These are phyloP conservation scores for Claviceps sp. DNA, from an alignment of 2,329 filamentous ascomycete genomes.

Conservation along the genomic window DNA sequence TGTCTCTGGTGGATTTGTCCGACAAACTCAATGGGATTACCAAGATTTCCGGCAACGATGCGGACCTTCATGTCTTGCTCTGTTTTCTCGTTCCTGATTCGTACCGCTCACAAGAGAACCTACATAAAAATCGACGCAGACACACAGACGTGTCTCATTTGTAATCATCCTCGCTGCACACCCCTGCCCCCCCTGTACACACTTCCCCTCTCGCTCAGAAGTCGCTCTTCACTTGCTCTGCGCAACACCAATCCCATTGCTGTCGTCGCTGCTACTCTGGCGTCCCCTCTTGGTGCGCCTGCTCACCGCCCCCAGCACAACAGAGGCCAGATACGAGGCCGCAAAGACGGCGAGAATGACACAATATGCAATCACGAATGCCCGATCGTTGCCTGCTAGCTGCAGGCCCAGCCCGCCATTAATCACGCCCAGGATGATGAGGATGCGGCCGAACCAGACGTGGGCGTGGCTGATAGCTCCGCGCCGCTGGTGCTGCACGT, in stretches of 20 bases:
- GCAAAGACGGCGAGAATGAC: constrained; percentile 39
- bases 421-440: constrained; percentile 45
- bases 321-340: constrained; percentile 25
- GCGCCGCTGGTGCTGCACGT: constrained; percentile 31
- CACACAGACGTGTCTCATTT: too few relatives aligned
- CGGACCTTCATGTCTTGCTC: too few relatives aligned
- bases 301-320: background rate
- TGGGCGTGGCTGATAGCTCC: constrained; percentile 41
- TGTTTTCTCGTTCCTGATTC: too few relatives aligned
- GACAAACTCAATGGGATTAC: too few relatives aligned
- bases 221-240: background rate
- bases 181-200: too few relatives aligned
- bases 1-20: too few relatives aligned
- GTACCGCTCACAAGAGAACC: too few relatives aligned
- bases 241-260: background rate
- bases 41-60: too few relatives aligned
- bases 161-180: too few relatives aligned
- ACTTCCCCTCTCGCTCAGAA: background rate
- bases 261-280: background rate
- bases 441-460: constrained; percentile 46
- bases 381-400: constrained; percentile 26
- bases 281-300: background rate
- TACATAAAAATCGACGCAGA: too few relatives aligned
- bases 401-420: constrained; percentile 51
- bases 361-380: constrained; percentile 39